These are phyloP conservation scores for Naganishia kalamii DNA, from an alignment of 768 basidiomycete genomes.

Conservation along the genomic window DNA sequence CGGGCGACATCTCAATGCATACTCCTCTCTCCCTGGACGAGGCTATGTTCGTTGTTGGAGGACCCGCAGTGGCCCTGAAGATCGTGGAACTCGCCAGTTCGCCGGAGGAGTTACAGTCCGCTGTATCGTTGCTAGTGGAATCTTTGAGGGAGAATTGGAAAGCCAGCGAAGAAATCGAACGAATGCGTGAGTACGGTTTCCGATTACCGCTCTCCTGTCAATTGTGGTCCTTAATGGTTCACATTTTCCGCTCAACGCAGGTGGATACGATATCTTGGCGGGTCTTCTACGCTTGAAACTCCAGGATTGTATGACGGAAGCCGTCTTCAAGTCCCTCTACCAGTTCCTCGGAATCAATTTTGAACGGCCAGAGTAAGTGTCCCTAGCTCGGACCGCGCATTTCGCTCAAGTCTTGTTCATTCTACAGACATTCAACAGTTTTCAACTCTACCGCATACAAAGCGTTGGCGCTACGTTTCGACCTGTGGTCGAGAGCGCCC, in stretches of 20 bases:
- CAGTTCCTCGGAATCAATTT: slow-evolving; percentile 81
- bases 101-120: slow-evolving; percentile 66
- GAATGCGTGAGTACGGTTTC: slow-evolving; percentile 57
- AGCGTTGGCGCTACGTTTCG: slow-evolving; percentile 78
- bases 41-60: slow-evolving; percentile 75
- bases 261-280: slow-evolving; percentile 79
- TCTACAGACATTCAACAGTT: slow-evolving; percentile 54
- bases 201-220: background rate
- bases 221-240: background rate
- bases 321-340: slow-evolving; percentile 73
- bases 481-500: slow-evolving; percentile 72
- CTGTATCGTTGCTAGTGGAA: slow-evolving; percentile 67
- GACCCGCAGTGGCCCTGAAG: slow-evolving; percentile 64
- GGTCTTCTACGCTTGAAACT: slow-evolving; percentile 64
- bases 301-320: slow-evolving; percentile 66
- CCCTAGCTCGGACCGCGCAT: background rate
- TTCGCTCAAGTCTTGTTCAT: slow-evolving; percentile 37
- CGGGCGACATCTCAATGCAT: slow-evolving; percentile 30
- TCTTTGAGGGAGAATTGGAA: slow-evolving; percentile 79
- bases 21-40: slow-evolving; percentile 55
- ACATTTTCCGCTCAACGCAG: slow-evolving; percentile 48
- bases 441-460: slow-evolving; percentile 75
- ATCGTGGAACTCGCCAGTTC: slow-evolving; percentile 74
- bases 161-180: slow-evolving; percentile 90
- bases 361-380: slow-evolving; percentile 67